Percentiles rank a stretch among this genome's conserved stretches.
Evolutionary conservation across 2,329 filamentous ascomycete species (phyloP).

Genomic region (Berkeleyomyces basicola): DNA sequence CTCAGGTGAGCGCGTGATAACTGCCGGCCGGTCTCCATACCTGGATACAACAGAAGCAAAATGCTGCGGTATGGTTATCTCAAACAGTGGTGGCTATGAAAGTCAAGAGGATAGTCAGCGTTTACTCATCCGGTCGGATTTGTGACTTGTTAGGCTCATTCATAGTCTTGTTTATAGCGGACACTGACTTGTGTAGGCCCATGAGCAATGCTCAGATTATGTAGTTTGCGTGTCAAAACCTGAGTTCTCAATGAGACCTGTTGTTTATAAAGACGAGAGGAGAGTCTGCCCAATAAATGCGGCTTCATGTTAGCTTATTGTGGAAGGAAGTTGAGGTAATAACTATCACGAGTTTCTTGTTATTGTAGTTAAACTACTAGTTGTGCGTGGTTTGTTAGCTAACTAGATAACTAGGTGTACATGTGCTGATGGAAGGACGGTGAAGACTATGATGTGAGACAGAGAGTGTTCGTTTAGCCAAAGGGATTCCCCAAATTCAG

Average conservation of each 20-base stretch:
- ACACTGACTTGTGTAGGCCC: slow-evolving; percentile 6
- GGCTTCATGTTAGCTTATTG: neutral
- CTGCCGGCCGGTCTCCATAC: slow-evolving; percentile 46
- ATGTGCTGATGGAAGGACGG: neutral
- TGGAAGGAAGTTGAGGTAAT: neutral
- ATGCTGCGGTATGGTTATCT: slow-evolving; percentile 54
- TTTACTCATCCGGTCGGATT: too few species aligned
- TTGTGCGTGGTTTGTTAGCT: too few species aligned
- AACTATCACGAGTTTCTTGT: neutral
- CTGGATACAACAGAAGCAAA: slow-evolving; percentile 48
- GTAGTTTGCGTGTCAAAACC: neutral
- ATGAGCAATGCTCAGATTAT: slow-evolving; percentile 7
- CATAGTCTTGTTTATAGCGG: neutral
- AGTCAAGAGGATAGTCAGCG: too few species aligned
- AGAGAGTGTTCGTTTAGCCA: neutral
- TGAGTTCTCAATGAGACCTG: neutral
- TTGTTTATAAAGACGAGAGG: neutral
- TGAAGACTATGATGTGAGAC: neutral
- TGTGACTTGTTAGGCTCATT: neutral
- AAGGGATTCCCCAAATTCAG: neutral
- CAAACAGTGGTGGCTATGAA: slow-evolving; percentile 45
- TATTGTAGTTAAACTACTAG: too few species aligned
- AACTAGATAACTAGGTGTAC: neutral
- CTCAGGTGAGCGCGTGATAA: slow-evolving; percentile 32
- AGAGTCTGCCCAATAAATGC: neutral